These are phyloP conservation scores for Penicillium riverlandense DNA, from an alignment of 495 filamentous ascomycete species.

Conservation along the genomic window DNA sequence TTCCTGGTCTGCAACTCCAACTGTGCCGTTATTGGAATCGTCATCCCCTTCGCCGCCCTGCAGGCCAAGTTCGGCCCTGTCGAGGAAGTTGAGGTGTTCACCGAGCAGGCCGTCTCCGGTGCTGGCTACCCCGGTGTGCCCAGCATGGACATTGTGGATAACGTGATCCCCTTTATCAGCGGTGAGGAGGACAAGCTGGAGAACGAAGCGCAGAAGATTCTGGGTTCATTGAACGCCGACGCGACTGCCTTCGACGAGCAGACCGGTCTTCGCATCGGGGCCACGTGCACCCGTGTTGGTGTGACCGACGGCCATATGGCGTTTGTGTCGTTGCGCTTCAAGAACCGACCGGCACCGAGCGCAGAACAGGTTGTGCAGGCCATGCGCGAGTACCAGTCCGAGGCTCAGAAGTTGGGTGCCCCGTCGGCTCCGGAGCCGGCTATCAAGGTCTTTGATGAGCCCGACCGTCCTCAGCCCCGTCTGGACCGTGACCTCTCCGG, in stretches of 20 bases:
- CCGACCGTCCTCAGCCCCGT: constrained; percentile 76
- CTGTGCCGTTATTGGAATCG: constrained; percentile 83
- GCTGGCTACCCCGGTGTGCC: constrained; percentile 85
- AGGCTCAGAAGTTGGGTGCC: constrained; percentile 66
- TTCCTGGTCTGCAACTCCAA: constrained; percentile 88
- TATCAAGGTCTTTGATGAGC: constrained; percentile 73
- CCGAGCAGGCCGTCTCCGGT: constrained; percentile 81
- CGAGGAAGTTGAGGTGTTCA: constrained; percentile 70
- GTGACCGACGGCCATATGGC: constrained; percentile 83
- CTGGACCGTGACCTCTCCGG: constrained; percentile 67
- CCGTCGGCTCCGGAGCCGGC: constrained; percentile 67
- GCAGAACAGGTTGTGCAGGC: constrained; percentile 64
- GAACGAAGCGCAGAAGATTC: constrained; percentile 79
- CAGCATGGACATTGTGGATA: constrained; percentile 68
- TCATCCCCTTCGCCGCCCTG: constrained; percentile 81
- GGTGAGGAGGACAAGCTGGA: constrained; percentile 87
- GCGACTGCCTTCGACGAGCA: constrained; percentile 62
- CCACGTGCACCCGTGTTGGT: constrained; percentile 74
- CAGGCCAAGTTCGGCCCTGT: constrained; percentile 69
- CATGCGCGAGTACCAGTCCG: constrained; percentile 64
- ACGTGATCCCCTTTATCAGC: constrained; percentile 79
- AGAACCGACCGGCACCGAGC: constrained; percentile 43
- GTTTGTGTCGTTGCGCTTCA: constrained; percentile 72
- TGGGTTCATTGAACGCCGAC: constrained; percentile 58
- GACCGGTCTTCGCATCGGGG: constrained; percentile 57